Conservation (phyloP, 2,329 filamentous ascomycete genomes). For the Stagonosporopsis rhizophila region DNA sequence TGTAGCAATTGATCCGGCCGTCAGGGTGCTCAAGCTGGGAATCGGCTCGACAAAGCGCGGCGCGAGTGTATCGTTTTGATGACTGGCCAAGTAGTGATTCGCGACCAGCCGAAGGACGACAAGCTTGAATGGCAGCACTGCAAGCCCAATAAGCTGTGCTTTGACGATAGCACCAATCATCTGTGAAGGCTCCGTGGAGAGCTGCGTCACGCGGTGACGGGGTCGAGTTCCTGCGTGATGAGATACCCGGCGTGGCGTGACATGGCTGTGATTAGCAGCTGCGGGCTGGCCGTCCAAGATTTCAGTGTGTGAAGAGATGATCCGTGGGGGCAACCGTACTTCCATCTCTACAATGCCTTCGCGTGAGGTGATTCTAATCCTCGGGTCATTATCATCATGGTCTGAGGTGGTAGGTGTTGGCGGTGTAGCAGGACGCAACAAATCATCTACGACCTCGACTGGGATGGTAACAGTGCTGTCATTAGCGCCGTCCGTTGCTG, state of each 20-base stretch:
- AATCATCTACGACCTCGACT: conserved; percentile 17
- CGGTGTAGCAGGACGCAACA: conserved; percentile 31
- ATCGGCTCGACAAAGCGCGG: conserved; percentile 21
- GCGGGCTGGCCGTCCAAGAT: conserved; percentile 23
- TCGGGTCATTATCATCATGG: conserved; percentile 42
- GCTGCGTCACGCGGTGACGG: conserved; percentile 46
- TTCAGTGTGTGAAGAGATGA: conserved; percentile 41
- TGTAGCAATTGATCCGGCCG: conserved; percentile 28
- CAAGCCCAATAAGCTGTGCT: conserved; percentile 40
- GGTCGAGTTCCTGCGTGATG: conserved; percentile 12
- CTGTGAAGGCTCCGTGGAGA: conserved; percentile 44
- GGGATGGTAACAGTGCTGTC: conserved; percentile 19
- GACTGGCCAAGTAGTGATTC: conserved; percentile 35
- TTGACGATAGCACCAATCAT: conserved; percentile 44
- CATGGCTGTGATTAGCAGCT: conserved; percentile 13
- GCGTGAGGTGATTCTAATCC: conserved; percentile 49
- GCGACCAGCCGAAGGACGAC: conserved; percentile 42
- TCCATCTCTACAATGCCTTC: conserved; percentile 50
- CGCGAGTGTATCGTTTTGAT: conserved; percentile 2
- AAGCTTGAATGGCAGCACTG: conserved; percentile 41
- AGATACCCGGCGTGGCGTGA: conserved; percentile 4
- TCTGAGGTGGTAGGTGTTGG: conserved; percentile 37
- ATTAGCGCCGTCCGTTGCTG: conserved; percentile 5
- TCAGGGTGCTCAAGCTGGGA: conserved; percentile 18
- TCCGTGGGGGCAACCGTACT: conserved; percentile 44